Evolutionary conservation across 75 land plant genomes (phyloP).

Genomic region (Sequoiadendron giganteum): DNA sequence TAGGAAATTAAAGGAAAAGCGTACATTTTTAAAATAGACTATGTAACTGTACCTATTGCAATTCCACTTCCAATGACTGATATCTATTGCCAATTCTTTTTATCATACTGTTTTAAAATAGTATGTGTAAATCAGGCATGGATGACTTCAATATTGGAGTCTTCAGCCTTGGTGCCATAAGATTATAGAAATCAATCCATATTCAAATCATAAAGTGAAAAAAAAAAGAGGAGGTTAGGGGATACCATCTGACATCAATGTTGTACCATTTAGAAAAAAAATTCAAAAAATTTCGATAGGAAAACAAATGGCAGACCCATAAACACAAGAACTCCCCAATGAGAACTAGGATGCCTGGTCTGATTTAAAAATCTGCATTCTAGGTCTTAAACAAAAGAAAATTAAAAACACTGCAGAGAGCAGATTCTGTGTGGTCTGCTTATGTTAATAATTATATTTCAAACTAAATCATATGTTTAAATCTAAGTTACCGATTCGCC

Average conservation of each 20-base stretch:
- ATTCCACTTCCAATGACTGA: background rate
- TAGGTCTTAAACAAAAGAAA: background rate
- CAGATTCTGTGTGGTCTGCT: no score
- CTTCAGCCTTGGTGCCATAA: background rate
- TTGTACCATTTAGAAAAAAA: background rate
- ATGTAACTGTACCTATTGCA: background rate
- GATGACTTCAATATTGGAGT: background rate
- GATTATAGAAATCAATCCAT: background rate
- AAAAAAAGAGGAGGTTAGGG: background rate
- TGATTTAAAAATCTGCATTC: background rate
- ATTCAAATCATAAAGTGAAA: background rate
- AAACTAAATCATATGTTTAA: no score
- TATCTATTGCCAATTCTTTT: background rate
- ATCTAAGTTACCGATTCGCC: no score
- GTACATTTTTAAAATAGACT: background rate
- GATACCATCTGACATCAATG: background rate
- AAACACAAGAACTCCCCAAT: background rate
- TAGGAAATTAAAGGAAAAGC: no score
- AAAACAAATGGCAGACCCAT: background rate
- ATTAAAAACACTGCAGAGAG: background rate
- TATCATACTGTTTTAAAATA: background rate
- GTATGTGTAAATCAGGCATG: background rate
- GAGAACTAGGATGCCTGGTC: background rate
- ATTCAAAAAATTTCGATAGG: background rate
- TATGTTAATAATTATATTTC: no score